These are phyloP conservation scores for Astrothelium subdiscretum DNA, from an alignment of 495 filamentous ascomycete species.

Conservation along the genomic window DNA sequence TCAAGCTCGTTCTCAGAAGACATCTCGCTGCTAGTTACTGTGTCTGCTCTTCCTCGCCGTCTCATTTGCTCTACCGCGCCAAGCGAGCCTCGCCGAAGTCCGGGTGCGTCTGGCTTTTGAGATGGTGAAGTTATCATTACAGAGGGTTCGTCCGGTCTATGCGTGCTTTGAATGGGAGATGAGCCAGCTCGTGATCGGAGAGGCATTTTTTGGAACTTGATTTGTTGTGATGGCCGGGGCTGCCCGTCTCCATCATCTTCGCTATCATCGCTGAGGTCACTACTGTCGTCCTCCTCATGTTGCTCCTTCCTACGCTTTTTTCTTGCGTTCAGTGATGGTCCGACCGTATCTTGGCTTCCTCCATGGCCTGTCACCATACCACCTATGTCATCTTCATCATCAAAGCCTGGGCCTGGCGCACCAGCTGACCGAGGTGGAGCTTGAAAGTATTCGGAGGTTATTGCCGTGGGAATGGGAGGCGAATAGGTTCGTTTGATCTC, in stretches of 20 bases:
- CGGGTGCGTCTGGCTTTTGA: conserved; percentile 28
- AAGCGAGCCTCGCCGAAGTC: conserved; percentile 59
- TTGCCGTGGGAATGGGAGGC: conserved; percentile 86
- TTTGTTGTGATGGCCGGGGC: conserved; percentile 57
- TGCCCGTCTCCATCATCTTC: conserved; percentile 70
- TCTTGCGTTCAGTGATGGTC: conserved; percentile 43
- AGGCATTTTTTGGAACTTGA: conserved; percentile 92
- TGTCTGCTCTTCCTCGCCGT: conserved; percentile 68
- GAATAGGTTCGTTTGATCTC: conserved; percentile 87
- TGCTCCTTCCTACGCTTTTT: conserved; percentile 52
- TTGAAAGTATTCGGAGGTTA: conserved; percentile 82
- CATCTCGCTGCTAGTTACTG: conserved; percentile 82
- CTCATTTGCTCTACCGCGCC: conserved; percentile 63
- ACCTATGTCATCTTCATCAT: conserved; percentile 71
- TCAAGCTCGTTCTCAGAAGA: conserved; percentile 84
- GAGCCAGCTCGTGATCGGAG: conserved; percentile 76
- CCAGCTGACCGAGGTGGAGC: conserved; percentile 45
- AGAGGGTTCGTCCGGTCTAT: conserved; percentile 32
- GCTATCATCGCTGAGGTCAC: conserved; percentile 90
- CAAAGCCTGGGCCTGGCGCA: conserved; percentile 41
- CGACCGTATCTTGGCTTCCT: conserved; percentile 57
- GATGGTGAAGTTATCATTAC: conserved; percentile 35
- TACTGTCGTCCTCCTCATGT: conserved; percentile 92
- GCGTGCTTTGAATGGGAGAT: conserved; percentile 59
- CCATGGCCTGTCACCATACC: conserved; percentile 68